phyloP scores from a whole-genome alignment of 2,329 filamentous ascomycete species.

The Aplosporella prunicola region DNA sequence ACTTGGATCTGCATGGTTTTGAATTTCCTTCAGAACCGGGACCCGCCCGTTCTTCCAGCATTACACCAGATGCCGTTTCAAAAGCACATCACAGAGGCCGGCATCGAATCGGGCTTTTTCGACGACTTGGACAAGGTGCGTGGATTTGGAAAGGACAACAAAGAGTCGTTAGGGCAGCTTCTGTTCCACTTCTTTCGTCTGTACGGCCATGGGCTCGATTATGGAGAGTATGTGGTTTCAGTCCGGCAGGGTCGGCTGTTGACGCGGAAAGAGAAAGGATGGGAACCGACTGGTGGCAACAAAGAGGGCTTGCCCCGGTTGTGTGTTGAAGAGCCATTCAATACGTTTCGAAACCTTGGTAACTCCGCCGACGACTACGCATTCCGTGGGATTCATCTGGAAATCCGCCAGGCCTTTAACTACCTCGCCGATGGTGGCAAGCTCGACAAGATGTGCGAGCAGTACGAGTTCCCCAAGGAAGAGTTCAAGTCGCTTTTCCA shows the following conservation, averaged over 20 bases:
- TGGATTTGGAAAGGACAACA: constrained; percentile 69
- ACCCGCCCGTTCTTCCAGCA: constrained; percentile 74
- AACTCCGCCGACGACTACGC: constrained; percentile 96
- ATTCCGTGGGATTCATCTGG: constrained; percentile 81
- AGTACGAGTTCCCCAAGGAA: constrained; percentile 75
- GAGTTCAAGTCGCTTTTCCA: constrained; percentile 56
- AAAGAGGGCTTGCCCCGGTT: constrained; percentile 58
- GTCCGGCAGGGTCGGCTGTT: constrained; percentile 72
- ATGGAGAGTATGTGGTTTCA: constrained; percentile 73
- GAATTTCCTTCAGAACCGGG: constrained; percentile 83
- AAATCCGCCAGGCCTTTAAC: constrained; percentile 81
- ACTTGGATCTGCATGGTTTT: constrained; percentile 99
- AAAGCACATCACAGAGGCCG: constrained; percentile 52
- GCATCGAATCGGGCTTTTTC: constrained; percentile 67
- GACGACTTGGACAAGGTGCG: constrained; percentile 70
- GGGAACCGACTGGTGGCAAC: constrained; percentile 53
- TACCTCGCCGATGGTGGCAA: constrained; percentile 64
- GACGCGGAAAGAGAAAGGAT: constrained; percentile 77
- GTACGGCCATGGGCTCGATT: constrained; percentile 89
- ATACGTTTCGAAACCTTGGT: constrained; percentile 75
- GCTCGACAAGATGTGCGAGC: constrained; percentile 73
- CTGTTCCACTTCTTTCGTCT: constrained; percentile 93
- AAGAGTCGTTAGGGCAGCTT: constrained; percentile 72
- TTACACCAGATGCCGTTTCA: constrained; percentile 66
- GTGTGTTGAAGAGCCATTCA: constrained; percentile 96